phyloP scores from a whole-genome alignment of 306 rosid genomes.

The Cercis canadensis region DNA sequence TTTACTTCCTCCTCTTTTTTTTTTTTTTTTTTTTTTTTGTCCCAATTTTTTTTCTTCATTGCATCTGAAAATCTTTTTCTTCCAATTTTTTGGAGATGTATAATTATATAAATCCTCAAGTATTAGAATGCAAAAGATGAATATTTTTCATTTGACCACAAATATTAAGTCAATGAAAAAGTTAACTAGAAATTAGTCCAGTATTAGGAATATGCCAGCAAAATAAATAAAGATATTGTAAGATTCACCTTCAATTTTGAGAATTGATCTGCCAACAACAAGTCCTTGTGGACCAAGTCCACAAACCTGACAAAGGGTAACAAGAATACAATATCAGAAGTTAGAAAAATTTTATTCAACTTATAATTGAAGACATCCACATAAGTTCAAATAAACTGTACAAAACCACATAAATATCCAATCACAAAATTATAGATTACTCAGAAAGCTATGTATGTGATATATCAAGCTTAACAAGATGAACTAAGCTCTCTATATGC shows the following conservation, averaged over 20 bases:
- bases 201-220: conserved; percentile 15
- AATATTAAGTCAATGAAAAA: conserved; percentile 22
- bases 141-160: conserved; percentile 18
- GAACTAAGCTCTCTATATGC: conserved; percentile 18
- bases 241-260: conserved; percentile 78
- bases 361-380: conserved; percentile 23
- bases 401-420: conserved; percentile 19
- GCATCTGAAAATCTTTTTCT: conserved; percentile 8
- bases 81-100: conserved; percentile 5
- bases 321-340: conserved; percentile 33
- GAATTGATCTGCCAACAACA: conserved; percentile 86
- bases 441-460: not conserved
- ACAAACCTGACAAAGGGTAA: conserved; percentile 66
- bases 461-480: conserved; percentile 28
- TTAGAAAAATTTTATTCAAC: conserved; percentile 25
- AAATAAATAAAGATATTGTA: conserved; percentile 29
- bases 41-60: not conserved
- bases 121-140: conserved; percentile 25
- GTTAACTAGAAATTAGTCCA: conserved; percentile 23
- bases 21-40: not conserved
- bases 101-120: conserved; percentile 5
- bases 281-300: conserved; percentile 88
- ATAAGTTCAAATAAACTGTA: conserved; percentile 27
- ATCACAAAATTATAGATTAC: conserved; percentile 8
- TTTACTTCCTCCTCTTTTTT: not conserved